phyloP scores from a whole-genome alignment of 208 protist species.

The Plasmodiophora brassicae region DNA sequence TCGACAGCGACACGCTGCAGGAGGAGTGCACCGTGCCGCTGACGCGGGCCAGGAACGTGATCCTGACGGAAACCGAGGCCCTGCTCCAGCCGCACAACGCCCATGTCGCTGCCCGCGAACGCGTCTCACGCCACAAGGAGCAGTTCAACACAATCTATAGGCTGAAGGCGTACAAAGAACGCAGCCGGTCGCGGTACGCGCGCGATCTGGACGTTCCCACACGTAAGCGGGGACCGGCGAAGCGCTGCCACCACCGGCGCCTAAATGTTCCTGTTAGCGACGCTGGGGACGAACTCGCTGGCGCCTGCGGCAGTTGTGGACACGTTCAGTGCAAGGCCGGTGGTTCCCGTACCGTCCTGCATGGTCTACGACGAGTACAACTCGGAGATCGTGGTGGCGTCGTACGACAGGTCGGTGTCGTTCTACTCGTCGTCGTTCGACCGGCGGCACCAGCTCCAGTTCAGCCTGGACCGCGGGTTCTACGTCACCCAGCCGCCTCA shows the following conservation, averaged over 20 bases:
- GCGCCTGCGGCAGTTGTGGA: not conserved
- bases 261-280: too few species aligned
- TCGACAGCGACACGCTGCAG: not conserved
- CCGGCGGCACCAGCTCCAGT: not conserved
- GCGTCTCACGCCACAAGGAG: not conserved
- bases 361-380: not conserved
- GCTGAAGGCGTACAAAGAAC: not conserved
- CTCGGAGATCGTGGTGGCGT: not conserved
- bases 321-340: not conserved
- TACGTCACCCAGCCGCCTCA: not conserved
- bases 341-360: not conserved
- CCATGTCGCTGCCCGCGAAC: conserved; percentile 4
- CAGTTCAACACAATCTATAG: not conserved
- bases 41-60: not conserved
- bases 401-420: not conserved
- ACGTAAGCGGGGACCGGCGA: not conserved
- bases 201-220: too few species aligned
- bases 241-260: not conserved
- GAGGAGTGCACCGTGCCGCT: not conserved
- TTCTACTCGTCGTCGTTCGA: conserved; percentile 1
- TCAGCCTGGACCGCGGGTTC: conserved; percentile 3
- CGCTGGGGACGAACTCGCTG: too few species aligned
- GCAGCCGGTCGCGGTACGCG: not conserved
- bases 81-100: not conserved
- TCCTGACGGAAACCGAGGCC: not conserved